Evolutionary conservation across 2,329 filamentous ascomycete genomes (phyloP).

Genomic region (Ophiosphaerella korrae): DNA sequence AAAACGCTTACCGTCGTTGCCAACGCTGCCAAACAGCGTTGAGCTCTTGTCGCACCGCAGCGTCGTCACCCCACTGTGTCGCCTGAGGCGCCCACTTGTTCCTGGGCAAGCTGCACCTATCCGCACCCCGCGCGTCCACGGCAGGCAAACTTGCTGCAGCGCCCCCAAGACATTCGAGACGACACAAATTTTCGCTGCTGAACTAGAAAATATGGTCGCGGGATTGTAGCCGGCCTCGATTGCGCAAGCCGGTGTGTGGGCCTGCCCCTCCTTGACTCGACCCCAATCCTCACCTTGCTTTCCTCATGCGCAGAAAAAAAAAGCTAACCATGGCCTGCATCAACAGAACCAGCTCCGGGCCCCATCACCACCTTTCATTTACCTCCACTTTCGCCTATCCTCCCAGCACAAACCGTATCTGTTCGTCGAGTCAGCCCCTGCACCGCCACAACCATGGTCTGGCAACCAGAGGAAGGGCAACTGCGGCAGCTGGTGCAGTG

Average conservation of each 20-base stretch:
- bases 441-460: conserved; percentile 68
- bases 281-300: conserved; percentile 23
- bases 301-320: conserved; percentile 16
- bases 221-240: conserved; percentile 39
- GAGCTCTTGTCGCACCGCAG: conserved; percentile 33
- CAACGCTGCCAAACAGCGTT: conserved; percentile 12
- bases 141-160: conserved; percentile 39
- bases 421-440: background rate
- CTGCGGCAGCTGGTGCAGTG: conserved; percentile 87
- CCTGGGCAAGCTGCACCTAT: conserved; percentile 20
- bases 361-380: conserved; percentile 25
- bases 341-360: conserved; percentile 37
- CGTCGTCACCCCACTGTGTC: conserved; percentile 18
- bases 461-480: conserved; percentile 88
- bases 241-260: conserved; percentile 41
- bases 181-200: conserved; percentile 19
- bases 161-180: conserved; percentile 21
- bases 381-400: conserved; percentile 11
- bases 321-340: conserved; percentile 40
- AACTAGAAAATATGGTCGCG: conserved; percentile 35
- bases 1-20: conserved; percentile 11
- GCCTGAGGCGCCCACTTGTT: conserved; percentile 23
- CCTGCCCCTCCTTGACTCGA: conserved; percentile 17
- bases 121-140: conserved; percentile 39
- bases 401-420: background rate